Percentiles rank a stretch among this genome's conserved stretches.
phyloP scores from a whole-genome alignment of 441 rosid species.

The Populus hybrid region DNA sequence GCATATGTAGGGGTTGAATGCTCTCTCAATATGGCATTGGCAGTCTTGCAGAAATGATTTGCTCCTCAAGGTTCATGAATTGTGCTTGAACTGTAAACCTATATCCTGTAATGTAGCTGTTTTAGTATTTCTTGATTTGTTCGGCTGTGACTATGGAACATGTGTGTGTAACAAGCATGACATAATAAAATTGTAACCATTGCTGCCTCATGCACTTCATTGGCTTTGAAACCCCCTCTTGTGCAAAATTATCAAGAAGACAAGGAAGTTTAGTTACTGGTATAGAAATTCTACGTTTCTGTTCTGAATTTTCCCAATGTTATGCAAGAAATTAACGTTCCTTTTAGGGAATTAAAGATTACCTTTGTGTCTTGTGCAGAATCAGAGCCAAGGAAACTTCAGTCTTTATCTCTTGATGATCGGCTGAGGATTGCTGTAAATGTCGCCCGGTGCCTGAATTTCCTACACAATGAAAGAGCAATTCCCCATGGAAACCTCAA shows the following conservation, averaged over 20 bases:
- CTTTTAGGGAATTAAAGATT: neutral
- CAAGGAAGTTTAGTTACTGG: neutral
- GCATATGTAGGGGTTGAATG: neutral
- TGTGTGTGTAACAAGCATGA: neutral
- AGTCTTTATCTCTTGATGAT: constrained; percentile 64
- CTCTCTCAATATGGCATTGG: neutral
- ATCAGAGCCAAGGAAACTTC: constrained; percentile 60
- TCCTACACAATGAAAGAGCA: constrained; percentile 74
- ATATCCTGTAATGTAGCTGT: too few species aligned
- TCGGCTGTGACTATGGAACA: neutral
- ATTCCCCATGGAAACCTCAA: constrained; percentile 86
- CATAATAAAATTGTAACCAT: neutral
- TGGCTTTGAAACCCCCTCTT: neutral
- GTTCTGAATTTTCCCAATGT: neutral
- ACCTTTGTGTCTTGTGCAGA: constrained; percentile 42
- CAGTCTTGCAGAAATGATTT: too few species aligned
- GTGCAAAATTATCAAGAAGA: neutral
- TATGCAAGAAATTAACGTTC: neutral
- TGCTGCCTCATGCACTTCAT: neutral
- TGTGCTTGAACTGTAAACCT: too few species aligned
- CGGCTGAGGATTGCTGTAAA: constrained; percentile 70
- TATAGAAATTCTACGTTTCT: neutral
- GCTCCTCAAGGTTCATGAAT: too few species aligned
- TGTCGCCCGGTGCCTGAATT: constrained; percentile 61
- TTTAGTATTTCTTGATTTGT: neutral